phyloP scores from a whole-genome alignment of 2,329 filamentous ascomycete species.

The Coniochaeta ligniaria region DNA sequence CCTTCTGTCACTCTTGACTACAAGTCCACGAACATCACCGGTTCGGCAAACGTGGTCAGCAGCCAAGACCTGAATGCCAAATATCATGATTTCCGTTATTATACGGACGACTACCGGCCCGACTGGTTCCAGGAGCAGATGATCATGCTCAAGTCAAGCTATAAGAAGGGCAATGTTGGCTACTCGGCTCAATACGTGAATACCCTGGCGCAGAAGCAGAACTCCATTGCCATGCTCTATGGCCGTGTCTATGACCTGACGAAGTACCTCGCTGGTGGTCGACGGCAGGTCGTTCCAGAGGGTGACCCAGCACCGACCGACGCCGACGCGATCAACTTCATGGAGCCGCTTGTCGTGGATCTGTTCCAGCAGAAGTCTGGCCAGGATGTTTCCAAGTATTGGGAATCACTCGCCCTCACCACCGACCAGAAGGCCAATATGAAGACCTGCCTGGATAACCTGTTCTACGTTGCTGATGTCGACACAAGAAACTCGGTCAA shows the following conservation, averaged over 20 bases:
- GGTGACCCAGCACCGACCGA: slow-evolving; percentile 39
- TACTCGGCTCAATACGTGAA: slow-evolving; percentile 73
- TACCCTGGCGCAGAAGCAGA: slow-evolving; percentile 55
- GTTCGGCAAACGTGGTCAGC: slow-evolving; percentile 57
- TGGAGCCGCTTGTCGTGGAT: slow-evolving; percentile 65
- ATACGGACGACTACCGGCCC: slow-evolving; percentile 70
- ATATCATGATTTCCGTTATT: slow-evolving; percentile 91
- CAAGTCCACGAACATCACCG: slow-evolving; percentile 66
- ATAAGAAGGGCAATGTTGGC: slow-evolving; percentile 80
- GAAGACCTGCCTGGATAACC: slow-evolving; percentile 79
- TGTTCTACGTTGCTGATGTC: slow-evolving; percentile 88
- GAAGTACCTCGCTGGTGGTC: slow-evolving; percentile 70
- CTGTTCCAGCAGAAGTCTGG: slow-evolving; percentile 75
- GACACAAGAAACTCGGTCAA: slow-evolving; percentile 82
- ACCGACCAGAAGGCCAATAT: slow-evolving; percentile 54
- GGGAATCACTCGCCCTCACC: slow-evolving; percentile 62
- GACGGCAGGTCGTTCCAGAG: slow-evolving; percentile 49
- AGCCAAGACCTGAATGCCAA: slow-evolving; percentile 62
- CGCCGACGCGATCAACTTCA: slow-evolving; percentile 63
- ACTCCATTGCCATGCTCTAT: slow-evolving; percentile 72
- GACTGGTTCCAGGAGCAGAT: slow-evolving; percentile 95
- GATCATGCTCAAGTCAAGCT: slow-evolving; percentile 64
- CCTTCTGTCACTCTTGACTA: slow-evolving; percentile 79
- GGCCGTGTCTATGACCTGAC: slow-evolving; percentile 84
- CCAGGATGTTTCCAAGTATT: slow-evolving; percentile 74